A percentile compares a stretch with the other conserved stretches of the same genome.
Conservation (phyloP, 2,329 filamentous ascomycete species). For the Colletotrichum lupini region DNA sequence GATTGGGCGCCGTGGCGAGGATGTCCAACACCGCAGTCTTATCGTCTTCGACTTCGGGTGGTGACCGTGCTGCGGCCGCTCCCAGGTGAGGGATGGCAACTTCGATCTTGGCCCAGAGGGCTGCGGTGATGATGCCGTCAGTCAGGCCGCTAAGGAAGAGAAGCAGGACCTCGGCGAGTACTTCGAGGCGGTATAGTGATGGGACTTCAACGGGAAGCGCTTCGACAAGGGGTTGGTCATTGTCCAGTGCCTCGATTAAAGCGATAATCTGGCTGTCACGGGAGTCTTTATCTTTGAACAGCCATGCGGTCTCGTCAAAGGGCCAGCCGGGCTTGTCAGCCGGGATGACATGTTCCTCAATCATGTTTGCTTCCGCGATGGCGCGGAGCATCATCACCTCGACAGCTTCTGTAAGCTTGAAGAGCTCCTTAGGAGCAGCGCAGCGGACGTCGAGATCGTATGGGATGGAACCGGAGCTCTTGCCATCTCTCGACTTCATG, state of each 20-base stretch:
- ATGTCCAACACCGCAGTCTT: constrained; percentile 75
- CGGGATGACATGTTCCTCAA: constrained; percentile 64
- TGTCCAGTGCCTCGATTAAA: constrained; percentile 78
- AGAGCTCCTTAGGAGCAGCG: constrained; percentile 89
- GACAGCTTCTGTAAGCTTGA: constrained; percentile 86
- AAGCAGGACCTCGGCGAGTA: constrained; percentile 76
- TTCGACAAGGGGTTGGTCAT: constrained; percentile 69
- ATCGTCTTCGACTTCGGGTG: constrained; percentile 50
- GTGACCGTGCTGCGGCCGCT: constrained; percentile 29
- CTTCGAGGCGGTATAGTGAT: constrained; percentile 77
- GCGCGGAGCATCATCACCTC: constrained; percentile 66
- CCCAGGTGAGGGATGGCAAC: constrained; percentile 61
- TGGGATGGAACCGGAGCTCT: constrained; percentile 61
- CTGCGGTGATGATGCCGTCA: constrained; percentile 80
- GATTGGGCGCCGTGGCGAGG: constrained; percentile 76
- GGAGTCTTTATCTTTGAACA: constrained; percentile 39
- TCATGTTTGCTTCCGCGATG: constrained; percentile 71
- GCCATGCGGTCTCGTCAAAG: constrained; percentile 58
- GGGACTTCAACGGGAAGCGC: constrained; percentile 72
- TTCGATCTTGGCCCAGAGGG: constrained; percentile 78
- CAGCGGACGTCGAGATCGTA: constrained; percentile 72
- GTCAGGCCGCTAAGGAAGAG: constrained; percentile 79
- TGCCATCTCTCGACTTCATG: constrained; percentile 42
- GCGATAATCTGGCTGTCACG: constrained; percentile 45
- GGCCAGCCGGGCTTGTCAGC: constrained; percentile 68